These are phyloP conservation scores for Metahyphopichia silvanorum DNA, from an alignment of 805 yeast genomes.

Conservation along the genomic window DNA sequence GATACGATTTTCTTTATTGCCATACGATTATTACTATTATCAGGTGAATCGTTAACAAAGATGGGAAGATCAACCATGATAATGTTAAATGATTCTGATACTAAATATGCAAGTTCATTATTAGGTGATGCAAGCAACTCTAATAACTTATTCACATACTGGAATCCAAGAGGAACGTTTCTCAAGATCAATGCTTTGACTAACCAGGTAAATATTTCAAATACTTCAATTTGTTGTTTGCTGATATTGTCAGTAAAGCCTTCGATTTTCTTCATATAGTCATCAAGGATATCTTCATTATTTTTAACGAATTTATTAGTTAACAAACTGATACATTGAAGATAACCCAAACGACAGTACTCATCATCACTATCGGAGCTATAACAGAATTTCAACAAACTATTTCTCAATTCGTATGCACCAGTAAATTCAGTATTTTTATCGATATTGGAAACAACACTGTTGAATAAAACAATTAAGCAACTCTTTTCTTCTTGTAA, in stretches of 20 bases:
- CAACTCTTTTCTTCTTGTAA: constrained; percentile 24
- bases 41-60: constrained; percentile 17
- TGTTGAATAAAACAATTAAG: constrained; percentile 39
- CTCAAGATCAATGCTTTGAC: constrained; percentile 66
- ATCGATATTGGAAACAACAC: constrained; percentile 52
- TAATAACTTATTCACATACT: constrained; percentile 17
- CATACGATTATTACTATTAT: constrained; percentile 11
- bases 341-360: constrained; percentile 49
- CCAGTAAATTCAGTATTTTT: constrained; percentile 25
- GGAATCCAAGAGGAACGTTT: constrained; percentile 39
- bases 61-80: constrained; percentile 65
- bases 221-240: constrained; percentile 11
- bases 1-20: constrained; percentile 31
- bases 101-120: constrained; percentile 15
- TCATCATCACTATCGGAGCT: constrained; percentile 11
- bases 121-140: constrained; percentile 26
- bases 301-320: constrained; percentile 41
- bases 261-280: constrained; percentile 6
- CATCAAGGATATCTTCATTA: constrained; percentile 10
- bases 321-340: constrained; percentile 53
- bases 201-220: constrained; percentile 68
- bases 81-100: constrained; percentile 58
- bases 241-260: not conserved
- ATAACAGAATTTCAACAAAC: constrained; percentile 8
- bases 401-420: constrained; percentile 4